phyloP scores from a whole-genome alignment of 2,329 filamentous ascomycete genomes.

The Colletotrichum falcatum region DNA sequence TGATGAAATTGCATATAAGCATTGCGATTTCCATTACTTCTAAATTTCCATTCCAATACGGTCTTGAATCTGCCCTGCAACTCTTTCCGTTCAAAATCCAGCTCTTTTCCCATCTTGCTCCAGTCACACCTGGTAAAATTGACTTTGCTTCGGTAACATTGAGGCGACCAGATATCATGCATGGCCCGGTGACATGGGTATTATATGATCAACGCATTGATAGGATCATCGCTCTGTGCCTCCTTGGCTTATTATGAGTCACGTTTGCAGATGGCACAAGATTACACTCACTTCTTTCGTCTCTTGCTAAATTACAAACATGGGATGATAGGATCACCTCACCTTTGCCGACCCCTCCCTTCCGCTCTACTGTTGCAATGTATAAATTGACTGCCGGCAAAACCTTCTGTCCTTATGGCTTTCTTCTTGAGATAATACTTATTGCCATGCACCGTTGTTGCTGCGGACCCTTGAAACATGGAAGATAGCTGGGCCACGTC shows the following conservation, averaged over 20 bases:
- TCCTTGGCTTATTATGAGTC: background rate
- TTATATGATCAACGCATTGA: background rate
- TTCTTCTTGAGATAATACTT: background rate
- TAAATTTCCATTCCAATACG: too few relatives aligned
- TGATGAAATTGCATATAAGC: background rate
- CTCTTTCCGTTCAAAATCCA: too few relatives aligned
- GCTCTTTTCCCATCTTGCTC: too few relatives aligned
- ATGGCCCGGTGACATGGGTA: background rate
- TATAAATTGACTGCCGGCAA: too few relatives aligned
- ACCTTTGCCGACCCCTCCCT: conserved; percentile 12
- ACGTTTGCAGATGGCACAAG: background rate
- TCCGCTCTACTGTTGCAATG: background rate
- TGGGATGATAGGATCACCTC: too few relatives aligned
- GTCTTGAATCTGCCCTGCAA: too few relatives aligned
- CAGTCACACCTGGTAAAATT: too few relatives aligned
- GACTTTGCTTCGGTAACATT: too few relatives aligned
- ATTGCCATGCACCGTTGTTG: background rate
- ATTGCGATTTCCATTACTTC: too few relatives aligned
- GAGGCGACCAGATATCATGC: background rate
- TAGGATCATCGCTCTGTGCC: background rate
- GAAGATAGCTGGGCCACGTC: too few relatives aligned
- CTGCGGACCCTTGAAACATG: background rate
- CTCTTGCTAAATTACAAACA: too few relatives aligned
- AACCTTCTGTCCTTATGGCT: background rate
- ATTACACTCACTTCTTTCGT: background rate